These are phyloP conservation scores for Phytophthora fragariae DNA, from an alignment of 352 stramenopile species.

Conservation along the genomic window DNA sequence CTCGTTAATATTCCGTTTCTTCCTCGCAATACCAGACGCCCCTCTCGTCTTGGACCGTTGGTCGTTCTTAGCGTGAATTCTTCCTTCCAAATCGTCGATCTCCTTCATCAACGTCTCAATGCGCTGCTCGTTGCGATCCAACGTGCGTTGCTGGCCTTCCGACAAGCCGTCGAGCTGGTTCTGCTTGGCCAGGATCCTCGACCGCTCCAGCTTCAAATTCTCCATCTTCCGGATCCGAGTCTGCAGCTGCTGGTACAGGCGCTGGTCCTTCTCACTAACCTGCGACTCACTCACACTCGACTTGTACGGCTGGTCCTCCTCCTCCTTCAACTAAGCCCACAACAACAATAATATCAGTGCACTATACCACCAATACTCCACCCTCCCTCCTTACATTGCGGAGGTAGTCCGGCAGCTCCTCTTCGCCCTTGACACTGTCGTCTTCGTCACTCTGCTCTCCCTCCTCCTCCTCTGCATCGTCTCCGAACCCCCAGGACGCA, in stretches of 20 bases:
- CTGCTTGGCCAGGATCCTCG: constrained; percentile 79
- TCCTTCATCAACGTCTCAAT: constrained; percentile 69
- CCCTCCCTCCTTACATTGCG: constrained; percentile 49
- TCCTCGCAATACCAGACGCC: neutral
- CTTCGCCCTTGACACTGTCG: constrained; percentile 19
- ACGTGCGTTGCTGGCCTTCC: constrained; percentile 65
- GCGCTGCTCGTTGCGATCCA: constrained; percentile 71
- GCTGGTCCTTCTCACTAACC: constrained; percentile 74
- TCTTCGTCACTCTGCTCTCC: constrained; percentile 42
- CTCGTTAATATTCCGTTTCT: constrained; percentile 41
- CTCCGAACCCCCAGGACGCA: constrained; percentile 84
- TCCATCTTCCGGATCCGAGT: constrained; percentile 86
- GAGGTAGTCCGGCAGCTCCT: constrained; percentile 77
- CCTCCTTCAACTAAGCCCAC: constrained; percentile 56
- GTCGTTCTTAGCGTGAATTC: constrained; percentile 61
- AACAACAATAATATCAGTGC: constrained; percentile 7
- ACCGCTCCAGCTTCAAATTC: constrained; percentile 74
- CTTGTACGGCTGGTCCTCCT: constrained; percentile 58
- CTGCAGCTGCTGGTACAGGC: constrained; percentile 84
- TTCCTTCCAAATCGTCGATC: constrained; percentile 67
- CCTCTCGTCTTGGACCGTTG: constrained; percentile 49
- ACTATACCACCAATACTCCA: neutral
- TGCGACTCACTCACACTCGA: constrained; percentile 55
- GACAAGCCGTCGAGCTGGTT: constrained; percentile 63
- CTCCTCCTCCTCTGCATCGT: constrained; percentile 78